phyloP scores from a whole-genome alignment of 2,329 filamentous ascomycete species.

The Colletotrichum scovillei region DNA sequence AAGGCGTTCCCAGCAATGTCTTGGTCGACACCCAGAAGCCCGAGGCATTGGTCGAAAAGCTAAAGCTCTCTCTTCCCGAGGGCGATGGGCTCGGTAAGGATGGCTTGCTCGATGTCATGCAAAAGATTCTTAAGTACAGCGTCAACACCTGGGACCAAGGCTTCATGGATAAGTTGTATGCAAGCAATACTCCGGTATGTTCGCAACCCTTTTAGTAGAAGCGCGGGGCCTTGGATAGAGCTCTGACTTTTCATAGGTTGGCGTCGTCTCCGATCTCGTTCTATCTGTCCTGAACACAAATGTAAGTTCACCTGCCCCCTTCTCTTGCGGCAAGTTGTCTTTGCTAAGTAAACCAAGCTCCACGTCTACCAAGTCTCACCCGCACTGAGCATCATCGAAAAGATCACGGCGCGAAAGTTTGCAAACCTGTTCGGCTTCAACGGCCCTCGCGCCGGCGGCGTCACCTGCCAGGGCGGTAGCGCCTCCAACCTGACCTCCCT shows the following conservation, averaged over 20 bases:
- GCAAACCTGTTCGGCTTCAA: conserved; percentile 82
- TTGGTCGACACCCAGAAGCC: conserved; percentile 73
- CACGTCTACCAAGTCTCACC: conserved; percentile 97
- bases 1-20: conserved; percentile 60
- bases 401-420: conserved; percentile 78
- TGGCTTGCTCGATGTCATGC: conserved; percentile 78
- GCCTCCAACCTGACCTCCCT: conserved; percentile 88
- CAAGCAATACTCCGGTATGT: conserved; percentile 83
- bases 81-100: conserved; percentile 71
- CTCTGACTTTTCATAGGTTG: conserved; percentile 64
- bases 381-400: conserved; percentile 88
- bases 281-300: conserved; percentile 93
- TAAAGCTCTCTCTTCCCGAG: conserved; percentile 69
- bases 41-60: conserved; percentile 63
- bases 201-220: background rate
- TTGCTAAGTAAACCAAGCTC: conserved; percentile 62
- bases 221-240: background rate
- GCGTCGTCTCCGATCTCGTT: conserved; percentile 85
- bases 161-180: conserved; percentile 95
- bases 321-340: background rate
- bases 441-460: conserved; percentile 77
- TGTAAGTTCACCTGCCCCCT: conserved; percentile 53
- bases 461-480: conserved; percentile 84
- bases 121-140: conserved; percentile 81
- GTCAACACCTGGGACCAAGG: conserved; percentile 99